These are phyloP conservation scores for Talaromyces sp. DNA, from an alignment of 2,329 filamentous ascomycete genomes.

Conservation along the genomic window DNA sequence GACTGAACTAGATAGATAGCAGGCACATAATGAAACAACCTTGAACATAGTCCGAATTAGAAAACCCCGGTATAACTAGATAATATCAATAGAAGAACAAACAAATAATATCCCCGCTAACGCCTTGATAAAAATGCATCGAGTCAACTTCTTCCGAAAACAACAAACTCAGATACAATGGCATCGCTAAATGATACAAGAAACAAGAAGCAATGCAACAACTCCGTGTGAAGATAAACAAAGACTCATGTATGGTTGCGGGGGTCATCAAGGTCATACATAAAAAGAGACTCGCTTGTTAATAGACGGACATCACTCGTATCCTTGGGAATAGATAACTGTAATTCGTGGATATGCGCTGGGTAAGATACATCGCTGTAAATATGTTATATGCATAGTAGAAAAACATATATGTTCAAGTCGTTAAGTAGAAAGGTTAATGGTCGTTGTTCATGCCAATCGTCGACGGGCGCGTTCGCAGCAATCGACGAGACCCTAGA, in stretches of 20 bases:
- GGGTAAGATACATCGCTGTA: background rate
- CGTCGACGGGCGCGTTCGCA: conserved; percentile 24
- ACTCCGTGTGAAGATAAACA: background rate
- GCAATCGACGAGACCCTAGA: conserved; percentile 30
- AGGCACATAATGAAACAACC: background rate
- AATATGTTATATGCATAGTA: conserved; percentile 4
- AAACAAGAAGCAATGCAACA: conserved; percentile 1
- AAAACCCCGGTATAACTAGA: background rate
- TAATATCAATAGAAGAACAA: no score
- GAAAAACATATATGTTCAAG: background rate
- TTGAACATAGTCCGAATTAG: background rate
- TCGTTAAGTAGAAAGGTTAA: background rate
- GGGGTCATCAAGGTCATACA: background rate
- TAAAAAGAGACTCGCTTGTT: background rate
- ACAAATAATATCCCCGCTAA: background rate
- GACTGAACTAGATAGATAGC: background rate
- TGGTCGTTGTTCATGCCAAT: conserved; percentile 10
- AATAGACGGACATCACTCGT: background rate
- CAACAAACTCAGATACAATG: background rate
- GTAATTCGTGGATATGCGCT: background rate
- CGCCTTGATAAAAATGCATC: conserved; percentile 3
- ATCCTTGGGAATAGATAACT: background rate
- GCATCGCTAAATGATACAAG: conserved; percentile 1
- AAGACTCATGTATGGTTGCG: background rate
- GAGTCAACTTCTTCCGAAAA: background rate